Evolutionary conservation across 2,329 filamentous ascomycete genomes (phyloP).

Genomic region (Neofusicoccum ribis): DNA sequence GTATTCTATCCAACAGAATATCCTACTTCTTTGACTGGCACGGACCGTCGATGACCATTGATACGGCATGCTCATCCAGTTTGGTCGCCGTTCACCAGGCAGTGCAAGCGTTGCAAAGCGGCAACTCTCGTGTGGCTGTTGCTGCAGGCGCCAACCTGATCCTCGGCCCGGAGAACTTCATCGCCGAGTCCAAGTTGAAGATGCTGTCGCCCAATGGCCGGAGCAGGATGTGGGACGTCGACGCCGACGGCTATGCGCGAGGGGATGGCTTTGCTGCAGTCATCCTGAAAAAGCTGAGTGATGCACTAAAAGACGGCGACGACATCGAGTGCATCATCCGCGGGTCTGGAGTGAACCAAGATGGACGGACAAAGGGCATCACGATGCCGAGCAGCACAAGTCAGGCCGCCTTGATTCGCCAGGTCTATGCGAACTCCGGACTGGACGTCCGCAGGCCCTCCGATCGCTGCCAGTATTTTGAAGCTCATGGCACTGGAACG

Average conservation of each 20-base stretch:
- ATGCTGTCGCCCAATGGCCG: constrained; percentile 34
- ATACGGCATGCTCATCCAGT: constrained; percentile 41
- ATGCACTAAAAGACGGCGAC: constrained; percentile 51
- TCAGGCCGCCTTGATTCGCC: constrained; percentile 37
- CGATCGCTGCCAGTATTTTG: constrained; percentile 33
- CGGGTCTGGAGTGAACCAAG: constrained; percentile 39
- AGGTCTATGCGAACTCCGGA: constrained; percentile 36
- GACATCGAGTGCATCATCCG: constrained; percentile 44
- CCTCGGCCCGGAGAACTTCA: constrained; percentile 26
- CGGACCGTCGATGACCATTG: constrained; percentile 39
- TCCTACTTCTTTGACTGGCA: constrained; percentile 39
- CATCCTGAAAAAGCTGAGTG: constrained; percentile 52
- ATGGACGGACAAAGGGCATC: constrained; percentile 43
- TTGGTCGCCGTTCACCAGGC: constrained; percentile 32
- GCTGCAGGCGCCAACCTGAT: constrained; percentile 27
- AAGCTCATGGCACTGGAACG: constrained; percentile 46
- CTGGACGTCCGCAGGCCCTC: constrained; percentile 28
- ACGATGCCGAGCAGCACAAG: constrained; percentile 39
- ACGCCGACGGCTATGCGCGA: constrained; percentile 53
- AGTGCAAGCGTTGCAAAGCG: constrained; percentile 15
- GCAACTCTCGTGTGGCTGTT: constrained; percentile 23
- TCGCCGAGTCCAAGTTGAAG: constrained; percentile 30
- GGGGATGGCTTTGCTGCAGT: constrained; percentile 55
- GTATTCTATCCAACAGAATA: constrained; percentile 39
- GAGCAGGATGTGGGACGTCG: constrained; percentile 34